Evolutionary conservation across 1,284 basidiomycete genomes (phyloP).

Genomic region (Jaminaea rosea): DNA sequence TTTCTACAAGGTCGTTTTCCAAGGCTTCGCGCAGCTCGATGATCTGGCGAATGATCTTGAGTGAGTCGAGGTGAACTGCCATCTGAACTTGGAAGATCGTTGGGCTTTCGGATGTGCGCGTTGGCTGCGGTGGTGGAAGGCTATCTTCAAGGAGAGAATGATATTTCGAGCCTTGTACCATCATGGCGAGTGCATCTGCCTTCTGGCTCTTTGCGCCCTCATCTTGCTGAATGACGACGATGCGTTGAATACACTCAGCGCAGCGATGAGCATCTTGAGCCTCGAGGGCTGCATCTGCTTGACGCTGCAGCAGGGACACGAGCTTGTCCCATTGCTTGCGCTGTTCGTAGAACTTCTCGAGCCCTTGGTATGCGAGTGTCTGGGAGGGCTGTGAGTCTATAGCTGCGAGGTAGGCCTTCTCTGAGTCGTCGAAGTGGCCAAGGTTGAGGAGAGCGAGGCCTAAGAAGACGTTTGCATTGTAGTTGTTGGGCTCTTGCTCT

Average conservation of each 20-base stretch:
- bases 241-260: constrained; percentile 67
- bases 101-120: constrained; percentile 56
- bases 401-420: constrained; percentile 43
- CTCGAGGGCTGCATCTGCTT: constrained; percentile 38
- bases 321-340: constrained; percentile 40
- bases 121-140: constrained; percentile 66
- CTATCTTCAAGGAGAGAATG: constrained; percentile 60
- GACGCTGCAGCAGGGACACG: constrained; percentile 28
- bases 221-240: constrained; percentile 60
- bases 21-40: constrained; percentile 22
- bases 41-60: constrained; percentile 33
- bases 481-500: constrained; percentile 36
- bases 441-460: constrained; percentile 34
- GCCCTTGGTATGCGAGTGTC: constrained; percentile 48
- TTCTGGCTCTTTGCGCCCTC: constrained; percentile 60
- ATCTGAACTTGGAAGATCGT: constrained; percentile 54
- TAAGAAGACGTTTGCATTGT: constrained; percentile 42
- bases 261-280: constrained; percentile 64
- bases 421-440: constrained; percentile 20
- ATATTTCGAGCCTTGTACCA: constrained; percentile 67
- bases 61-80: constrained; percentile 57
- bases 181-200: constrained; percentile 52
- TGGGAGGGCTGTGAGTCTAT: constrained; percentile 41
- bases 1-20: constrained; percentile 28
- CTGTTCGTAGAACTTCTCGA: constrained; percentile 48